Conservation (phyloP, 306 rosid species). For the Fagus crenata region DNA sequence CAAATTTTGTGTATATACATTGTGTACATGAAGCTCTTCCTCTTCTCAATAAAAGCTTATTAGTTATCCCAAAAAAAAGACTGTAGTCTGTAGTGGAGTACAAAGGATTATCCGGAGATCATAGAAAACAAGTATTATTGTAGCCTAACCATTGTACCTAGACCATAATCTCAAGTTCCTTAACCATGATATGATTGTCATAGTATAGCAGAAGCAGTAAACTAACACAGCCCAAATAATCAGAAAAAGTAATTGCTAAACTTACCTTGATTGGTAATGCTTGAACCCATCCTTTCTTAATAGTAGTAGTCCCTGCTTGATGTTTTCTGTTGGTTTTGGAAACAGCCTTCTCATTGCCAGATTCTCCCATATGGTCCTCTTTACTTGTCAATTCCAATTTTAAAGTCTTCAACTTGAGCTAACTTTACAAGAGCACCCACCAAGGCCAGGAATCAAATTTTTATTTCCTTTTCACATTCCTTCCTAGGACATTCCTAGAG, state of each 20-base stretch:
- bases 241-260: background rate
- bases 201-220: slow-evolving; percentile 6
- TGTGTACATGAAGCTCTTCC: too few species aligned
- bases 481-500: slow-evolving; percentile 10
- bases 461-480: slow-evolving; percentile 8
- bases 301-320: slow-evolving; percentile 17
- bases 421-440: slow-evolving; percentile 1
- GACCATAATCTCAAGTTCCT: background rate
- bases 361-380: slow-evolving; percentile 44
- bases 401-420: background rate
- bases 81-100: background rate
- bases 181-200: background rate
- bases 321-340: slow-evolving; percentile 24
- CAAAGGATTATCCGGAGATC: background rate
- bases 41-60: too few species aligned
- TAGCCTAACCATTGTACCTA: background rate
- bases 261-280: slow-evolving; percentile 43
- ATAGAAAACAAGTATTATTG: background rate
- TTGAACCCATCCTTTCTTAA: slow-evolving; percentile 37
- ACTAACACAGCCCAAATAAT: background rate
- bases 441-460: slow-evolving; percentile 15
- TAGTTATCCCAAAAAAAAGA: too few species aligned
- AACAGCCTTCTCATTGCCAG: slow-evolving; percentile 35
- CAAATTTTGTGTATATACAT: too few species aligned
- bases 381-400: slow-evolving; percentile 3